Conservation (phyloP, 2,329 filamentous ascomycete genomes). For the Aspergillus cejpii region DNA sequence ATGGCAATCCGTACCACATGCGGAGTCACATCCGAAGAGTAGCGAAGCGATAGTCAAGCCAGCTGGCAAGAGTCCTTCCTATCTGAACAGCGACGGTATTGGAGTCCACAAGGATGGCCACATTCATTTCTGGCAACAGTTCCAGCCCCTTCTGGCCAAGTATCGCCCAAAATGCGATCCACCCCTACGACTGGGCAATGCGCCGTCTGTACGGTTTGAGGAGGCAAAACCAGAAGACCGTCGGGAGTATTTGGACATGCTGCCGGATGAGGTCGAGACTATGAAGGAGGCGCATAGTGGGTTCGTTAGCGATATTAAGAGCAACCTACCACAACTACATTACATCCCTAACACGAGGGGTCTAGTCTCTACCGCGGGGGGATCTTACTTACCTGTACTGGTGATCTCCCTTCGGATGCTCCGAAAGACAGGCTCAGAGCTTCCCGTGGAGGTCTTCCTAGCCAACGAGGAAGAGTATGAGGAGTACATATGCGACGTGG, state of each 20-base stretch:
- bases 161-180: slow-evolving; percentile 27
- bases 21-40: background rate
- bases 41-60: background rate
- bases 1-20: slow-evolving; percentile 1
- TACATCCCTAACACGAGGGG: slow-evolving; percentile 34
- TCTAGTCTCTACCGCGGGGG: slow-evolving; percentile 44
- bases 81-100: background rate
- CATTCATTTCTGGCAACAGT: slow-evolving; percentile 31
- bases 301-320: slow-evolving; percentile 29
- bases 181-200: slow-evolving; percentile 23
- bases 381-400: slow-evolving; percentile 39
- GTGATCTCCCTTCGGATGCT: slow-evolving; percentile 44
- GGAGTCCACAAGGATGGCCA: slow-evolving; percentile 14
- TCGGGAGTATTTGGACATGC: slow-evolving; percentile 29
- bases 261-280: slow-evolving; percentile 22
- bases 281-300: slow-evolving; percentile 32
- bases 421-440: slow-evolving; percentile 36
- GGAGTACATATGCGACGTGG: slow-evolving; percentile 37
- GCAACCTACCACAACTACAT: slow-evolving; percentile 27
- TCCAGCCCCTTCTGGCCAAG: slow-evolving; percentile 28
- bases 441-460: slow-evolving; percentile 46
- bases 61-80: background rate
- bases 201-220: slow-evolving; percentile 25
- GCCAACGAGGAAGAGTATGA: slow-evolving; percentile 39
- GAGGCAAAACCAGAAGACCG: slow-evolving; percentile 22